Conservation (phyloP, 2,329 filamentous ascomycete species). For the Penicillium brevicompactum region DNA sequence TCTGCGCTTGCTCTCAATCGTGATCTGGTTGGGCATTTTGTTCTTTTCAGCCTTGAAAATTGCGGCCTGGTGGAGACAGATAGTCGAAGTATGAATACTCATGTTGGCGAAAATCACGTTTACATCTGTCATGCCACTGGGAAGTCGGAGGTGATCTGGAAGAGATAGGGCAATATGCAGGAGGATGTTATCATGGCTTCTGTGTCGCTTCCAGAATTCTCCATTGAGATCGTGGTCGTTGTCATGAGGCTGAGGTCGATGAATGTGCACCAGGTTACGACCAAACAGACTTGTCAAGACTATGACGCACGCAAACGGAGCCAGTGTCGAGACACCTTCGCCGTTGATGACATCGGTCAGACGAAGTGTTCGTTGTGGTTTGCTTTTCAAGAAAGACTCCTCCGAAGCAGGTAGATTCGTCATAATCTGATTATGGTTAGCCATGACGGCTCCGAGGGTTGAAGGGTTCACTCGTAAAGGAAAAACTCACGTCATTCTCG, state of each 20-base stretch:
- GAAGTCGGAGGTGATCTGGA: constrained; percentile 78
- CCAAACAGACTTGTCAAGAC: constrained; percentile 90
- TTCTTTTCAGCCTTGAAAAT: constrained; percentile 97
- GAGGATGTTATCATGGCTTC: constrained; percentile 84
- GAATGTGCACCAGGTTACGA: constrained; percentile 85
- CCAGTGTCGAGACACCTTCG: constrained; percentile 71
- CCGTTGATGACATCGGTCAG: constrained; percentile 60
- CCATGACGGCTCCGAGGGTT: background rate
- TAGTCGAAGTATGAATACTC: constrained; percentile 94
- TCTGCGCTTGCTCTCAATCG: constrained; percentile 85
- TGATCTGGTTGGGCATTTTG: constrained; percentile 72
- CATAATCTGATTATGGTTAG: constrained; percentile 59
- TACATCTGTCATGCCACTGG: constrained; percentile 71
- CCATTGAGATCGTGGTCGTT: constrained; percentile 86
- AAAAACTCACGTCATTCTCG: constrained; percentile 71
- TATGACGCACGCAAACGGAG: constrained; percentile 76
- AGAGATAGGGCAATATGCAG: constrained; percentile 83
- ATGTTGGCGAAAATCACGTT: constrained; percentile 95
- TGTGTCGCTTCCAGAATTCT: constrained; percentile 93
- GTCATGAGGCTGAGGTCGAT: constrained; percentile 80
- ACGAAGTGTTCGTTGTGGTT: constrained; percentile 69
- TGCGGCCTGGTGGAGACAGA: constrained; percentile 96
- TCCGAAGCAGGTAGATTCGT: constrained; percentile 84
- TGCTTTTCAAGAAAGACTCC: constrained; percentile 80
- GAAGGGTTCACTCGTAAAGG: background rate